Evolutionary conservation across 805 yeast species (phyloP).

Genomic region (Candida pseudofarinosa): DNA sequence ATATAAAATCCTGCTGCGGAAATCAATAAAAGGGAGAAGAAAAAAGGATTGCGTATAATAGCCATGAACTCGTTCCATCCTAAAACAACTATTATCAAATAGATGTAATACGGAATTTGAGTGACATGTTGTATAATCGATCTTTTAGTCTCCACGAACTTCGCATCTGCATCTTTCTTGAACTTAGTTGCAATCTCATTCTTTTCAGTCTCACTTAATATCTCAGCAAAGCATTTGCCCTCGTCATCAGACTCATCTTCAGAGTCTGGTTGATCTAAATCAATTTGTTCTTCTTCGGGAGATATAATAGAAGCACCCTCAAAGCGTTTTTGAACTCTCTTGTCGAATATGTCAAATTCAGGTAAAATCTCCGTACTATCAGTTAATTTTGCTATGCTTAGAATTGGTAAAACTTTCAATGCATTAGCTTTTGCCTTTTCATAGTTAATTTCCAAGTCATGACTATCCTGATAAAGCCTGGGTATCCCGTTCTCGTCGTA

Average conservation of each 20-base stretch:
- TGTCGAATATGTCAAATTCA: slow-evolving; percentile 43
- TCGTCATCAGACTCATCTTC: slow-evolving; percentile 25
- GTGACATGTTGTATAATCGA: slow-evolving; percentile 74
- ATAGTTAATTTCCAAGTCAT: slow-evolving; percentile 67
- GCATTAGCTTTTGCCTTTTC: slow-evolving; percentile 58
- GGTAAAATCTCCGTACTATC: slow-evolving; percentile 59
- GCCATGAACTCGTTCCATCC: slow-evolving; percentile 98
- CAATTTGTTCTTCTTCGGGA: slow-evolving; percentile 18
- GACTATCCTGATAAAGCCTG: slow-evolving; percentile 67
- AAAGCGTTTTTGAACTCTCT: slow-evolving; percentile 16
- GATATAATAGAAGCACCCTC: slow-evolving; percentile 13
- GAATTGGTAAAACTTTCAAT: slow-evolving; percentile 52
- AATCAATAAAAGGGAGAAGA: slow-evolving; percentile 59
- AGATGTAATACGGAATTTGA: slow-evolving; percentile 80
- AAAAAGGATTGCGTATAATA: slow-evolving; percentile 79
- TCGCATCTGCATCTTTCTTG: slow-evolving; percentile 71
- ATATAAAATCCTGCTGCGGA: slow-evolving; percentile 60
- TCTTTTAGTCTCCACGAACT: slow-evolving; percentile 83
- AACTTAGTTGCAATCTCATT: slow-evolving; percentile 54
- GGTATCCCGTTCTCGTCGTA: slow-evolving; percentile 84
- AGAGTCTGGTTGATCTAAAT: slow-evolving; percentile 12
- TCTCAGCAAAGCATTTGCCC: slow-evolving; percentile 47
- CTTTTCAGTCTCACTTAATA: slow-evolving; percentile 56
- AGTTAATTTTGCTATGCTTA: slow-evolving; percentile 50
- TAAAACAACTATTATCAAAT: slow-evolving; percentile 62